Evolutionary conservation across 495 filamentous ascomycete genomes (phyloP), one percentile per base, ranked within the genome.

Genomic region (Niebla homalea): DNA sequence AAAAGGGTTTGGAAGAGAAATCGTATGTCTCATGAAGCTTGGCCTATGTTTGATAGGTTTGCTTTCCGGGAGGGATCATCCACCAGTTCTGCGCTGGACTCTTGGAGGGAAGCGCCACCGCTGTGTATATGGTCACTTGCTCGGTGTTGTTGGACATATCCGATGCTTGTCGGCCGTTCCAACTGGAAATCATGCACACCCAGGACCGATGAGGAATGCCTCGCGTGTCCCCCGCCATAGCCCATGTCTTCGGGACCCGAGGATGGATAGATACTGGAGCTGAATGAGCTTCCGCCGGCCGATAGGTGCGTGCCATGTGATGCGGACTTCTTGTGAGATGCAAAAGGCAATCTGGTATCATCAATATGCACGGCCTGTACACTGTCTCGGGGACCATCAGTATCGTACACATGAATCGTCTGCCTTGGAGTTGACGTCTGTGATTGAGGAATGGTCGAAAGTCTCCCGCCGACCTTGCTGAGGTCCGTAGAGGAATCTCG

Each of bases 121-220:
- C 71, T 79, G 50, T 73, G 72, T 41, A 81, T 77, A 44, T 76
- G 73, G 44, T 79, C 77, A 35, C 65, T 67, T 0, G 76, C 72
- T 32, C 75, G 69, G 53, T 85, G 80, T 25, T 86, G 81, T 35
- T 83, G 70, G n/a, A 90, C 86, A 56, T 79, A 81, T 1, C 86
- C 85, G 57, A 81, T 71, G 57, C 74, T 85, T 3, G 81, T 75
- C 3, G 81, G 78, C 26, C 76, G 73, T 36, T 84, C 83, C 10
- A 70, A 58, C 54, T 56, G 69, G 38, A 46, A 60, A 60, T 54
- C 48, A 15, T 57, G 60, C 29, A 50, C 53, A 12, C 60, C 60
- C 16, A 62, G 57, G n/a, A 53, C 60, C 26, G 60, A 62, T 7
- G 58, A 60, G 14, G 60, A 58, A 39, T 60, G 60, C 44, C 58